Base-by-base conservation (phyloP, 2,329 filamentous ascomycete genomes). In the Cercospora sojina region DNA sequence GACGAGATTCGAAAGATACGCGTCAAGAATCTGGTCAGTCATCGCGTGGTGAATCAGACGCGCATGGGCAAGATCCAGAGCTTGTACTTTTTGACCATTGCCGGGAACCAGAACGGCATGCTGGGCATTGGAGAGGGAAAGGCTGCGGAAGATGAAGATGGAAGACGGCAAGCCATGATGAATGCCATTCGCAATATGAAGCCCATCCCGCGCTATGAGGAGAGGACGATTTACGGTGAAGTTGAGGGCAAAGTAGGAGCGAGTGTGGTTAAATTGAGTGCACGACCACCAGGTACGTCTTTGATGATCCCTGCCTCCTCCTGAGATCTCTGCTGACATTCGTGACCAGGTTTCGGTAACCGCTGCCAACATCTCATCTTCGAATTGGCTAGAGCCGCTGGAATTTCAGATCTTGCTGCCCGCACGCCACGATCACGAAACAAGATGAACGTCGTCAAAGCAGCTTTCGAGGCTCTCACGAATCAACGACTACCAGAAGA, bases 361-460 rank as follows among this genome's bases (percentile, higher is more conserved):
- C 92, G 95, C 75, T 92, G 91, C 77, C 92, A 96, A 74, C 88
- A 91, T 77, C 87, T 93, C 71, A 94, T 99, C 79, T 98, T 93
- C 80, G 94, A 99, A 80, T 93, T 99, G 84, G 93, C 91, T 77
- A 90, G 92, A 70, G 89, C 89, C 58, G 91, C 88, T 47, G 95
- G 95, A 71, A 92, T 99, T 75, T 85, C 90, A 70, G 95, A 99
- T 78, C 86, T 99, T 35, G 87, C 93, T 16, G 93, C 92, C 58
- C 86, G 87, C 72, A 93, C 96, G 69, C 89, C 90, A 41, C 90
- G 94, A 55, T 92, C 92, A 69, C 88, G 93, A 75, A 98, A 97
- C 84, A 92, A 93, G 73, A 97, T 98, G 93, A 99, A 99, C 83
- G 92, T 93, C 18, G 91, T 97, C 81, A 97, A 97, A 83, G 95